These are phyloP conservation scores for Polysphondylium violaceum DNA, from an alignment of 78 protist genomes.

Conservation along the genomic window DNA sequence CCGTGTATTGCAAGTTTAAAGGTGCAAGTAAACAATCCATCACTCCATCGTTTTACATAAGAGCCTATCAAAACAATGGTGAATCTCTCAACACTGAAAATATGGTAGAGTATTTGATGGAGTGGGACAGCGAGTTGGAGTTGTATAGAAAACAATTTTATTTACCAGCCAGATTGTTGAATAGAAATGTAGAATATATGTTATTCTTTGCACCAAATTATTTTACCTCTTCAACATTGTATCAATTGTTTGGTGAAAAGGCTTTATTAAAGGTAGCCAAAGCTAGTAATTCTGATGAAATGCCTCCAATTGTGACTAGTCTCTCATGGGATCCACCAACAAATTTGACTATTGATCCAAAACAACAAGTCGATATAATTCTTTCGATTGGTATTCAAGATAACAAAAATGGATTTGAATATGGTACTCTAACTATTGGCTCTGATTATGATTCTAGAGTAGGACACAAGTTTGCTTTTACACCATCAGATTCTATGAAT, in stretches of 20 bases:
- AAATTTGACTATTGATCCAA: too few relatives aligned
- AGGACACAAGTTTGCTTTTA: background rate
- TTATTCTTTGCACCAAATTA: background rate
- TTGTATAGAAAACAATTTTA: background rate
- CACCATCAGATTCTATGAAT: background rate
- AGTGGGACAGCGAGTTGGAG: background rate
- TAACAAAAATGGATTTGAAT: slow-evolving; percentile 6
- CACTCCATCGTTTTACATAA: too few relatives aligned
- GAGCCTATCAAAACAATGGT: too few relatives aligned
- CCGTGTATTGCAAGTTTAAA: too few relatives aligned
- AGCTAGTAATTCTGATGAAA: slow-evolving; percentile 5
- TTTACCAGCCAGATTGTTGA: slow-evolving; percentile 1
- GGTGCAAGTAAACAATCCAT: too few relatives aligned
- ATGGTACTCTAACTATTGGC: slow-evolving; percentile 1
- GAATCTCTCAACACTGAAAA: too few relatives aligned
- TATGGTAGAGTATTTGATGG: too few relatives aligned
- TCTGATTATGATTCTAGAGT: slow-evolving; percentile 1
- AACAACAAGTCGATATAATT: slow-evolving; percentile 5
- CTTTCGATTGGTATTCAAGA: slow-evolving; percentile 39
- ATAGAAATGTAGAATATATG: background rate
- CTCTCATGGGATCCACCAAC: background rate
- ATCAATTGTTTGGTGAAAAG: background rate
- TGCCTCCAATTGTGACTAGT: slow-evolving; percentile 17
- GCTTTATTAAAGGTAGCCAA: slow-evolving; percentile 5
- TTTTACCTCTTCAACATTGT: background rate